Evolutionary conservation across 805 yeast genomes (phyloP).

Genomic region (Candida xyloterini): DNA sequence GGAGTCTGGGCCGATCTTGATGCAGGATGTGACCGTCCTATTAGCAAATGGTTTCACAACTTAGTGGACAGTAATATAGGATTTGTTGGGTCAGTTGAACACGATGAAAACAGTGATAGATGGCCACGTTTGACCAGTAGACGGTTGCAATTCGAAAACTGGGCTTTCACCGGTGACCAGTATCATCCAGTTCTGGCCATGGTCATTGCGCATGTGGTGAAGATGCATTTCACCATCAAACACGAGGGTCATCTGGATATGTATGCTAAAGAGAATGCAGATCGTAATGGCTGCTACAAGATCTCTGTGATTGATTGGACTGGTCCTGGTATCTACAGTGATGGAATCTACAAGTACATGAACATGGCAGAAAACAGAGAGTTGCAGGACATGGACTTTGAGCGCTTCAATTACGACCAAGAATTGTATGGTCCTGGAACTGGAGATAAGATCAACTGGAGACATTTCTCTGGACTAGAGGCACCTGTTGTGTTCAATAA

Average conservation of each 20-base stretch:
- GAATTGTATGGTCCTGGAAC: slow-evolving; percentile 18
- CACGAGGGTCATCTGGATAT: slow-evolving; percentile 38
- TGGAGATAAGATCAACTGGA: slow-evolving; percentile 20
- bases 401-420: slow-evolving; percentile 10
- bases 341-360: slow-evolving; percentile 47
- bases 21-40: slow-evolving; percentile 63
- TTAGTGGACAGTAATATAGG: slow-evolving; percentile 46
- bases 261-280: slow-evolving; percentile 18
- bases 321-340: slow-evolving; percentile 91
- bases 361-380: slow-evolving; percentile 20
- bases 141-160: slow-evolving; percentile 87
- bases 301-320: slow-evolving; percentile 85
- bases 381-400: slow-evolving; percentile 11
- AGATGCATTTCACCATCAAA: slow-evolving; percentile 57
- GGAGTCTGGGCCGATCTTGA: slow-evolving; percentile 90
- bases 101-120: slow-evolving; percentile 86
- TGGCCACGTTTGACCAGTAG: slow-evolving; percentile 87
- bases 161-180: slow-evolving; percentile 83
- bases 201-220: slow-evolving; percentile 70
- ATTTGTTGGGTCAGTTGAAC: slow-evolving; percentile 81
- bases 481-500: slow-evolving; percentile 20
- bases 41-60: slow-evolving; percentile 57
- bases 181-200: slow-evolving; percentile 85
- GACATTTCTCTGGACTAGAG: slow-evolving; percentile 19
- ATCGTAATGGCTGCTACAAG: slow-evolving; percentile 53